Percentiles rank a stretch among this genome's conserved stretches.
Evolutionary conservation across 768 basidiomycete genomes (phyloP).

Genomic region (Tephrocybe sp.): DNA sequence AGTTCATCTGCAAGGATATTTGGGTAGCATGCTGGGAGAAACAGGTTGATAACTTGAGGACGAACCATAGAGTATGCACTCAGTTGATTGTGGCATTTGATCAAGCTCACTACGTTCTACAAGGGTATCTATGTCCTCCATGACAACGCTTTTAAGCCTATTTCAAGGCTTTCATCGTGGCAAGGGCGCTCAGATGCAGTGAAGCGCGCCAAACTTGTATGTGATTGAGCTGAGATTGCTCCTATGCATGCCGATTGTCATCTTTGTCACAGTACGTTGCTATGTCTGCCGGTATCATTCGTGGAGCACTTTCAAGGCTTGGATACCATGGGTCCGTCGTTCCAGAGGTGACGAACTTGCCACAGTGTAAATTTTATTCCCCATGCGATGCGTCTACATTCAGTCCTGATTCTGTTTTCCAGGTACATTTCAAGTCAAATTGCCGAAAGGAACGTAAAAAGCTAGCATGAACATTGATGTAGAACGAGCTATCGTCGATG

Average conservation of each 20-base stretch:
- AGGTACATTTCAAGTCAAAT: constrained; percentile 85
- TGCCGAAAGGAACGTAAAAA: constrained; percentile 55
- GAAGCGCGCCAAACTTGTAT: constrained; percentile 66
- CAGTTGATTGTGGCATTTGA: background rate
- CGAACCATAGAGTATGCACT: constrained; percentile 80
- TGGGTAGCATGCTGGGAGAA: constrained; percentile 92
- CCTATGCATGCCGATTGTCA: background rate
- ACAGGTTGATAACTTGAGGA: constrained; percentile 93
- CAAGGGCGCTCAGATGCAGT: constrained; percentile 73
- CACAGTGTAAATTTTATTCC: constrained; percentile 62
- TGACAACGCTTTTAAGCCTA: constrained; percentile 87
- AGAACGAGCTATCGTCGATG: no score
- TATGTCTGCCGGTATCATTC: constrained; percentile 80
- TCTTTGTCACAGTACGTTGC: constrained; percentile 62
- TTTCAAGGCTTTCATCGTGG: constrained; percentile 78
- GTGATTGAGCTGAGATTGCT: constrained; percentile 17
- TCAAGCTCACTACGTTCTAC: background rate
- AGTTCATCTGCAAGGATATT: constrained; percentile 96
- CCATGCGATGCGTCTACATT: background rate
- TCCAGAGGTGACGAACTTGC: constrained; percentile 76
- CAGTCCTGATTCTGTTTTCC: constrained; percentile 2
- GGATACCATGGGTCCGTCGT: constrained; percentile 74
- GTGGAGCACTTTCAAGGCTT: constrained; percentile 75
- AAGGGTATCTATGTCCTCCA: constrained; percentile 94
- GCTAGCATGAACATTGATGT: no score